Base-by-base conservation (phyloP, 2,329 filamentous ascomycete species). In the Penicillium vulpinum region DNA sequence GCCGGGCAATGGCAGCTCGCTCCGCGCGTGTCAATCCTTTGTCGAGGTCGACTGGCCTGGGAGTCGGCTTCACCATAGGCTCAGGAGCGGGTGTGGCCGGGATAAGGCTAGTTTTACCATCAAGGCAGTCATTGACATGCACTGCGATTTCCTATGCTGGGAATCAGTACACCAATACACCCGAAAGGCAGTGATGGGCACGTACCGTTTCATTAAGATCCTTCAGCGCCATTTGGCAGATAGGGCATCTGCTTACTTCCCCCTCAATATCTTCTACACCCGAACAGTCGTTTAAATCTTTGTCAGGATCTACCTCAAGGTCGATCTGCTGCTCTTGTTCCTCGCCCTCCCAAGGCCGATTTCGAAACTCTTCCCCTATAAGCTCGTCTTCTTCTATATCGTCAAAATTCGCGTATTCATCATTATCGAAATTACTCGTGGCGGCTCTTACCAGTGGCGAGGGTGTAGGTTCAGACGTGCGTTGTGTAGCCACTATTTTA, bases 121-220 rank as follows among this genome's bases (percentile, higher is more conserved):
- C 94, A 2, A 99, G 80, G 74, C 94, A 99, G 10, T 88, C 86
- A 71, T 99, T 99, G 62, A 99, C 94, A 73, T 99, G 94, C 2
- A 88, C 77, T 7, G 88, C 89, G 10, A 87, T 88, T 65, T 93
- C 85, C 70, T 92, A 85, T 58, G 76, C 70, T 54, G 21, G 75
- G 16, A 15, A 40, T 63, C 40, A 57, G 51, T 24, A 33, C 9
- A 16, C 24, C 21, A 21, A 22, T 51, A 15, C 11, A 29, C 39
- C 24, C 1, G 10, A 16, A 43, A n/a, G 9, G 10, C 9, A 21
- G 13, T 22, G n/a, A 53, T 22, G 5, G 9, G 4, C 31, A 67
- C 73, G 53, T 68, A 77, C 76, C 35, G 60, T 61, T 60, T 80
- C 76, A 18, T 78, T 84, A 13, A 87, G 72, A 0, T 85, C 87